phyloP scores from a whole-genome alignment of 2,329 filamentous ascomycete genomes.

The Ceratocystis eucalypticola region DNA sequence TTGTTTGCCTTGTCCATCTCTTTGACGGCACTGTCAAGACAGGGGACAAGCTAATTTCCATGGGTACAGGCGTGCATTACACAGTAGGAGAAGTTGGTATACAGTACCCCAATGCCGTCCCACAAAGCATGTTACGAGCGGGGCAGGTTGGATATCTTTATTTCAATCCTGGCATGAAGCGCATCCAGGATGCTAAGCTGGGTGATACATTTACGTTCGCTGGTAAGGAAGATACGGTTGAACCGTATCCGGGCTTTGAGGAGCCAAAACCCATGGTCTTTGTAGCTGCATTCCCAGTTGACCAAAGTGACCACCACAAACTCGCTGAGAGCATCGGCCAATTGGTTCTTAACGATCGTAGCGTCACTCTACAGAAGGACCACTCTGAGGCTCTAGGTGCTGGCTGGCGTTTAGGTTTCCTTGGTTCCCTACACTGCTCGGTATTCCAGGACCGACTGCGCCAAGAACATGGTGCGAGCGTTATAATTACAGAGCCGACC shows the following conservation, averaged over 20 bases:
- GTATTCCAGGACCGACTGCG: conserved; percentile 92
- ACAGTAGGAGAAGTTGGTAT: conserved; percentile 93
- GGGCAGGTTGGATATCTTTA: conserved; percentile 94
- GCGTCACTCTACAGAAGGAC: conserved; percentile 86
- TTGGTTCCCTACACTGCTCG: conserved; percentile 97
- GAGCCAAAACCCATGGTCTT: conserved; percentile 99
- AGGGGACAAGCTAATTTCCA: conserved; percentile 74
- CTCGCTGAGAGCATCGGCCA: conserved; percentile 91
- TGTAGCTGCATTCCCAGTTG: conserved; percentile 87
- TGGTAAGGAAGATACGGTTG: conserved; percentile 60
- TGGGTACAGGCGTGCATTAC: conserved; percentile 81
- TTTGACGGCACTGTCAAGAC: conserved; percentile 77
- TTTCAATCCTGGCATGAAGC: conserved; percentile 98
- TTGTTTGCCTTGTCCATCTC: conserved; percentile 77
- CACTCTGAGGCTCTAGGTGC: conserved; percentile 86
- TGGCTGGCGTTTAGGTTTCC: conserved; percentile 84
- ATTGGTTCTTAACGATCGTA: conserved; percentile 85
- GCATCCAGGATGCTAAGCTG: conserved; percentile 85
- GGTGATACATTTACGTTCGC: conserved; percentile 87
- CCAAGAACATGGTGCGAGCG: conserved; percentile 84
- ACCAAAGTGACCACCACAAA: conserved; percentile 74
- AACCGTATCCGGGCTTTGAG: conserved; percentile 81
- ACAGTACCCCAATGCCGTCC: conserved; percentile 78
- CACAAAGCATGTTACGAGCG: conserved; percentile 66
- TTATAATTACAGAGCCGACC: conserved; percentile 93